Base-by-base conservation (phyloP, 768 basidiomycete species). In the Serendipita sp. region DNA sequence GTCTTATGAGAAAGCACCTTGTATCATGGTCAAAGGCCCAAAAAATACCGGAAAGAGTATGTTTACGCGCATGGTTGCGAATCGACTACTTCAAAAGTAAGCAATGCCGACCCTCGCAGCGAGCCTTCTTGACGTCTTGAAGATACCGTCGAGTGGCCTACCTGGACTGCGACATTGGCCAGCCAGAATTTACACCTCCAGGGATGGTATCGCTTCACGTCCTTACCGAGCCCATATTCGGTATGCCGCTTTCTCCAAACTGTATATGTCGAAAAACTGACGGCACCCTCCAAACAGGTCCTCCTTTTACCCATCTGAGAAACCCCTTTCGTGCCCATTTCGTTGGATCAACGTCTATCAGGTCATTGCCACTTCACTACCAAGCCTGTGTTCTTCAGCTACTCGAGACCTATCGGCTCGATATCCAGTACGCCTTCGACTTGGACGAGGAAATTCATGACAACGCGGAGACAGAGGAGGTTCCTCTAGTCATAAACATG, bases 11-110 rank as follows among this genome's bases (percentile, higher is more conserved):
- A 14, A 38, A 5, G 14, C 38, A 5, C 38, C 38, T 14, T 7
- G 38, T 0, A 0, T 38, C 38, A 69, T 96, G 1, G 78, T 98
- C 22, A 90, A 85, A 69, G 95, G 95, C 0, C 81, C 88, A 0
- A 94, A 90, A 72, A 84, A 88, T 58, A 79, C 82, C 5, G 94
- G 95, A 0, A 99, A 99, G 72, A 95, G 91, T 65, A 90, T 90
- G 0, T 86, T 97, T 68, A 82, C 88, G 0, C 76, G 88, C 61
- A 81, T 82, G 1, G 70, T 90, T 14, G 69, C 88, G 16, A 96
- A 96, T 69, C 75, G 74, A 13, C 74, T 99, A 31, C 70, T 88
- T 28, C 72, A 70, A 33, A 75, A 76, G 85, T 89, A 63, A 64
- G 11, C 24, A 38, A 13, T 1, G 0, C 14, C 38, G 14, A 14